phyloP scores from a whole-genome alignment of 768 basidiomycete species.

The Boletus tomentosulus region DNA sequence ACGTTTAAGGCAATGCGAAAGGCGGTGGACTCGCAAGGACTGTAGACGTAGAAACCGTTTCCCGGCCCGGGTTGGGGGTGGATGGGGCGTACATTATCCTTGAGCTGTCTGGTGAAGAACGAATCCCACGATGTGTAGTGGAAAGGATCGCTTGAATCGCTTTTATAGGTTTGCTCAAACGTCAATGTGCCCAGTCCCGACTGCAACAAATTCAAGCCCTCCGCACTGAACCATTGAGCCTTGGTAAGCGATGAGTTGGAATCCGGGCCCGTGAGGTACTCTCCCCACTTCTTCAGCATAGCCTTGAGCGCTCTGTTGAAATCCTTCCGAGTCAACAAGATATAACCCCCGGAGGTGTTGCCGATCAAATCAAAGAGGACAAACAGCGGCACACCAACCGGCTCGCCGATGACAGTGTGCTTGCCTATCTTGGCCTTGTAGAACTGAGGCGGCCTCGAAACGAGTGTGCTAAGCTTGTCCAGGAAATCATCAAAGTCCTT shows the following conservation, averaged over 20 bases:
- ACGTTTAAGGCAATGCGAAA: constrained; percentile 35
- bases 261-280: no score
- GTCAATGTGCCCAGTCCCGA: no score
- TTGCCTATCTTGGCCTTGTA: constrained; percentile 1
- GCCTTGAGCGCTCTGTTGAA: not conserved
- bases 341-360: not conserved
- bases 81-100: constrained; percentile 35
- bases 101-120: constrained; percentile 48
- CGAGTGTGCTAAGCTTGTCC: not conserved
- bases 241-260: no score
- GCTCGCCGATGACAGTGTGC: not conserved
- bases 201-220: no score
- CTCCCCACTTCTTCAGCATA: no score
- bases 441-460: not conserved
- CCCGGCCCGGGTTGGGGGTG: not conserved
- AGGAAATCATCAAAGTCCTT: not conserved
- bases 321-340: not conserved
- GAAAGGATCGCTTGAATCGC: no score
- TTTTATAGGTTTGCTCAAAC: no score
- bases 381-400: not conserved
- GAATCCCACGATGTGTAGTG: constrained; percentile 39
- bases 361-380: not conserved
- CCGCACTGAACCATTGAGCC: no score
- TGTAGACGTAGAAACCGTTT: constrained; percentile 28
- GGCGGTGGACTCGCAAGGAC: constrained; percentile 50